A percentile compares a stretch with the other conserved stretches of the same genome.
Conservation (phyloP, 1,284 basidiomycete genomes). For the Irpex sp. region DNA sequence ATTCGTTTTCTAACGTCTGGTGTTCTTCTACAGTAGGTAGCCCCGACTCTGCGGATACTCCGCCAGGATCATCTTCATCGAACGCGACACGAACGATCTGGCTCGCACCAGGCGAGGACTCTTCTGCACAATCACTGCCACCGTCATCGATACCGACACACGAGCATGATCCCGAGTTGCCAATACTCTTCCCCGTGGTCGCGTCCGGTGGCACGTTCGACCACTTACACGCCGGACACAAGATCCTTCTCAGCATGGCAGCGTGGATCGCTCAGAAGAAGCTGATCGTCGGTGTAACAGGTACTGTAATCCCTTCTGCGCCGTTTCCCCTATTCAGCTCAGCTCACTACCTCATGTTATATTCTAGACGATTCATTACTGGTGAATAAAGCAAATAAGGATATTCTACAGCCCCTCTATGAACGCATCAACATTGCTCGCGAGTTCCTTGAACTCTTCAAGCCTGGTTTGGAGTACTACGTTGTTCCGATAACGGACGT, state of each 20-base stretch:
- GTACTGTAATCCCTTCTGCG: conserved; percentile 33
- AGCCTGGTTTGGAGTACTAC: conserved; percentile 58
- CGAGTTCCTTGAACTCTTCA: conserved; percentile 66
- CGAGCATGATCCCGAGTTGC: conserved; percentile 13
- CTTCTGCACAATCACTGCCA: conserved; percentile 2
- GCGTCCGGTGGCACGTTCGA: conserved; percentile 86
- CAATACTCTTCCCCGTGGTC: conserved; percentile 41
- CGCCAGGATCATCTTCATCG: neutral
- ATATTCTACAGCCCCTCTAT: conserved; percentile 67
- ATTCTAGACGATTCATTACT: conserved; percentile 69
- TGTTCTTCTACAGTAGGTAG: neutral
- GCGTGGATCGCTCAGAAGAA: conserved; percentile 77
- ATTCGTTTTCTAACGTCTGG: neutral
- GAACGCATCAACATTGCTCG: conserved; percentile 53
- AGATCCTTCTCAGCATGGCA: conserved; percentile 92
- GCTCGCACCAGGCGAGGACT: conserved; percentile 8
- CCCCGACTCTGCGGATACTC: neutral
- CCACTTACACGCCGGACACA: conserved; percentile 96
- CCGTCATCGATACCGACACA: conserved; percentile 6
- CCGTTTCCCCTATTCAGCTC: neutral
- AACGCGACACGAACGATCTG: neutral
- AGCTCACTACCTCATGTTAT: conserved; percentile 2
- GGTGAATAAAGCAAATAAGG: conserved; percentile 66
- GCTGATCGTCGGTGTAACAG: conserved; percentile 88
- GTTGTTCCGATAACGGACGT: conserved; percentile 78